Evolutionary conservation across 1,284 basidiomycete genomes (phyloP).

Genomic region (Heterobasidion occidentale): DNA sequence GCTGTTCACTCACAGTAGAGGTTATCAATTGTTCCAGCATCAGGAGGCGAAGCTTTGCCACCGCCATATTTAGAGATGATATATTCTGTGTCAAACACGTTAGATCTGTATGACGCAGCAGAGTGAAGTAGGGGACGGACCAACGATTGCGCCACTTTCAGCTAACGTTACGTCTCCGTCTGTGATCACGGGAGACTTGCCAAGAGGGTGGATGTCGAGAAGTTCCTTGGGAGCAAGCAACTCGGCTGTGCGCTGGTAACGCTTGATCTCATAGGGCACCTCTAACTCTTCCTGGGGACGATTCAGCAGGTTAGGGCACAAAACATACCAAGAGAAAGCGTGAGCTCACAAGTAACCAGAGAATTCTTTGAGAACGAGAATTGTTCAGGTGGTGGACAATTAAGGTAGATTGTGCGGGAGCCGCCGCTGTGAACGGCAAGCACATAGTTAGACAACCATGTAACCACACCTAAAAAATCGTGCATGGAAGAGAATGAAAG

Average conservation of each 20-base stretch:
- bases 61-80: conserved; percentile 22
- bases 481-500: too few species aligned
- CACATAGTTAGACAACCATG: too few species aligned
- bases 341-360: conserved; percentile 42
- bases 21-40: conserved; percentile 24
- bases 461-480: too few species aligned
- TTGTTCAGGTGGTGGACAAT: conserved; percentile 42
- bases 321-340: too few species aligned
- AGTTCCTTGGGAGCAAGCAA: conserved; percentile 25
- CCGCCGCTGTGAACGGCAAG: too few species aligned
- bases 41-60: conserved; percentile 8
- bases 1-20: conserved; percentile 22
- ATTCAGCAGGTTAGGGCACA: not conserved
- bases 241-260: conserved; percentile 17
- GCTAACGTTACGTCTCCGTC: conserved; percentile 34
- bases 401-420: conserved; percentile 11
- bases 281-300: conserved; percentile 19
- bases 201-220: conserved; percentile 31
- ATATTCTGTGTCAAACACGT: conserved; percentile 25
- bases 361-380: conserved; percentile 42
- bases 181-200: conserved; percentile 40
- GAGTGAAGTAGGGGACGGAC: conserved; percentile 18
- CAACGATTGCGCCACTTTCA: conserved; percentile 42
- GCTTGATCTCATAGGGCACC: conserved; percentile 20
- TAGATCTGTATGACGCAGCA: not conserved